phyloP scores from a whole-genome alignment of 352 stramenopile genomes.

The Thalassiosira mediterranea region DNA sequence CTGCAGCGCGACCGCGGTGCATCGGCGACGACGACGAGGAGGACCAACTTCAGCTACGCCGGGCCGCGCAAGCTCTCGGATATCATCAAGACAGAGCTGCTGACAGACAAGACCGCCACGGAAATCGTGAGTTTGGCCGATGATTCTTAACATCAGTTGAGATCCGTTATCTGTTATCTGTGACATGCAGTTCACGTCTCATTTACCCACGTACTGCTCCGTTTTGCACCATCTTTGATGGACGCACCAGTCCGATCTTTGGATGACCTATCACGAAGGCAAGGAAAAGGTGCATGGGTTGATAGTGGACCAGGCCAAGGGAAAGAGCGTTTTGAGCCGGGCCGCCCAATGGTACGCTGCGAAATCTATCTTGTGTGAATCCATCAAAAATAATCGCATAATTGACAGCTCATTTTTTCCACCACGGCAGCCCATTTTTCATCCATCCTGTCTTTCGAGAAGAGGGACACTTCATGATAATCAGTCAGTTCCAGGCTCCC shows the following conservation, averaged over 20 bases:
- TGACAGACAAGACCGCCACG: slow-evolving; percentile 55
- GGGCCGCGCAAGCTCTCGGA: slow-evolving; percentile 66
- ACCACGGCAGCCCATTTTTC: slow-evolving; percentile 61
- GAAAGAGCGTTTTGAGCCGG: slow-evolving; percentile 53
- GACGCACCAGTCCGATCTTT: slow-evolving; percentile 75
- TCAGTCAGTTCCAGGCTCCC: slow-evolving; percentile 75
- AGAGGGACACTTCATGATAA: slow-evolving; percentile 75
- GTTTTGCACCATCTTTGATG: too few species aligned
- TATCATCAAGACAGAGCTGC: slow-evolving; percentile 71
- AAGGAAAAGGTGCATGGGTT: slow-evolving; percentile 68
- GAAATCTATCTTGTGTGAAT: neutral
- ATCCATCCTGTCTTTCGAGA: slow-evolving; percentile 80
- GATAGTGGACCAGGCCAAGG: slow-evolving; percentile 44
- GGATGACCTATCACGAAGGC: slow-evolving; percentile 74
- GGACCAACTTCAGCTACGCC: slow-evolving; percentile 60
- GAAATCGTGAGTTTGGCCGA: slow-evolving; percentile 55
- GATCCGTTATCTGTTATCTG: too few species aligned
- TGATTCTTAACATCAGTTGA: too few species aligned
- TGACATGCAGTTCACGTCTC: too few species aligned
- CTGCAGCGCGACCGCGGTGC: too few species aligned
- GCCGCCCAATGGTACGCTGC: slow-evolving; percentile 51
- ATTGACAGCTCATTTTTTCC: neutral
- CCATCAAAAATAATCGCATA: neutral
- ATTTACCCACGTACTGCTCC: too few species aligned
- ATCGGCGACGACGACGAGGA: too few species aligned